Evolutionary conservation across 139 green algal species (phyloP), one percentile per base, ranked within the genome.

Genomic region (Deuterostichococcus epilithicus): DNA sequence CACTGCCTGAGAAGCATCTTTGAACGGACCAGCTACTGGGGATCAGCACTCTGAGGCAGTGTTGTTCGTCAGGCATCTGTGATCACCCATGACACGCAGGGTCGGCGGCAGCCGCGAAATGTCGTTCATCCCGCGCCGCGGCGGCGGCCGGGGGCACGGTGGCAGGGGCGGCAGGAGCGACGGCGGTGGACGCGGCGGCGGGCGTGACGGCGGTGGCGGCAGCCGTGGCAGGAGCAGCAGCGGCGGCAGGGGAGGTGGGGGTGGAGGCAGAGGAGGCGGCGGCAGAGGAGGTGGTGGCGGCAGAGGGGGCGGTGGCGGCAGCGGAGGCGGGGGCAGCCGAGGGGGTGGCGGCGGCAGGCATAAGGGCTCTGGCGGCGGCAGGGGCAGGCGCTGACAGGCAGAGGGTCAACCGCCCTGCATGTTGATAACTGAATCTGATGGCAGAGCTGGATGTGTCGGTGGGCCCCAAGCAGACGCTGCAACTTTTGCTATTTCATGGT

Each of bases 71-170:
- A n/a, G n/a, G n/a, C n/a, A n/a, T n/a, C n/a, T n/a, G n/a, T n/a
- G n/a, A n/a, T n/a, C n/a, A n/a, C n/a, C 13, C 13, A 23, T 52
- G 42, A 20, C 3, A 25, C 73, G 35, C 67, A 81, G 88, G 35
- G 32, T 82, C 30, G 88, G 88, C 3, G 90, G 90, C 45, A 90
- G 81, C 77, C 81, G 84, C 47, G 89, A 95, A 80, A 72, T 95
- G 5, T 80, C 73, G 0, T 96, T 93, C 79, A 71, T 76, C 15
- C 91, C 91, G 1, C 8, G 52, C 18, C 34, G 79, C 0, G 45
- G 81, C 26, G 82, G 82, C 25, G 42, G 76, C 25, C 77, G 80
- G 0, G 38, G 74, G 0, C 47, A 76, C 36, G 73, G 80, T 20
- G 47, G 76, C 25, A 13, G 63, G 5, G 30, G 63, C 63, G 30